Evolutionary conservation across 352 stramenopile genomes (phyloP).

Genomic region (Phytophthora citricola): DNA sequence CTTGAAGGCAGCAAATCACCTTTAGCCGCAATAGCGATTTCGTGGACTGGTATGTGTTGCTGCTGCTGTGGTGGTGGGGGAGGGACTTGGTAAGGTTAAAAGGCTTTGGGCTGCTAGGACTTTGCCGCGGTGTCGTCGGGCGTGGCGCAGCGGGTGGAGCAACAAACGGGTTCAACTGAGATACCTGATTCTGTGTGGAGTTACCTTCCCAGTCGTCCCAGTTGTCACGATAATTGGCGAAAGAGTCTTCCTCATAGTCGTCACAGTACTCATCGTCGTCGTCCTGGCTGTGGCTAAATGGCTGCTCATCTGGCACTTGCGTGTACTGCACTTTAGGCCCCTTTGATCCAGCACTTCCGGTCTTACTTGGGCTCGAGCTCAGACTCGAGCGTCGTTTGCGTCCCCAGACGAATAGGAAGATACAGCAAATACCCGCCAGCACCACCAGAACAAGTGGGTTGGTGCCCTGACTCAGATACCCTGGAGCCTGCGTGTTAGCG

Average conservation of each 20-base stretch:
- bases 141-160: conserved; percentile 18
- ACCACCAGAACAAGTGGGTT: conserved; percentile 55
- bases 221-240: conserved; percentile 52
- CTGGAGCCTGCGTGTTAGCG: conserved; percentile 9
- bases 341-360: conserved; percentile 12
- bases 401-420: conserved; percentile 64
- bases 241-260: conserved; percentile 54
- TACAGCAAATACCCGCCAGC: conserved; percentile 54
- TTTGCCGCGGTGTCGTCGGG: conserved; percentile 18
- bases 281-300: conserved; percentile 47
- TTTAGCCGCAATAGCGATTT: conserved; percentile 34
- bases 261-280: conserved; percentile 59
- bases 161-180: conserved; percentile 58
- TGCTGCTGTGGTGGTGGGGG: conserved; percentile 14
- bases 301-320: conserved; percentile 59
- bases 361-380: conserved; percentile 18
- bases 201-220: conserved; percentile 81
- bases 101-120: conserved; percentile 6
- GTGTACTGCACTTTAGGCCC: conserved; percentile 67
- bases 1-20: conserved; percentile 31
- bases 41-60: conserved; percentile 31
- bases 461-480: conserved; percentile 43
- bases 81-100: conserved; percentile 42
- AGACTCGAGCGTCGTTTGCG: conserved; percentile 48
- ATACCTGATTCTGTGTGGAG: conserved; percentile 38